Base-by-base conservation (phyloP, 441 rosid species). In the Arabidopsis hybrid region DNA sequence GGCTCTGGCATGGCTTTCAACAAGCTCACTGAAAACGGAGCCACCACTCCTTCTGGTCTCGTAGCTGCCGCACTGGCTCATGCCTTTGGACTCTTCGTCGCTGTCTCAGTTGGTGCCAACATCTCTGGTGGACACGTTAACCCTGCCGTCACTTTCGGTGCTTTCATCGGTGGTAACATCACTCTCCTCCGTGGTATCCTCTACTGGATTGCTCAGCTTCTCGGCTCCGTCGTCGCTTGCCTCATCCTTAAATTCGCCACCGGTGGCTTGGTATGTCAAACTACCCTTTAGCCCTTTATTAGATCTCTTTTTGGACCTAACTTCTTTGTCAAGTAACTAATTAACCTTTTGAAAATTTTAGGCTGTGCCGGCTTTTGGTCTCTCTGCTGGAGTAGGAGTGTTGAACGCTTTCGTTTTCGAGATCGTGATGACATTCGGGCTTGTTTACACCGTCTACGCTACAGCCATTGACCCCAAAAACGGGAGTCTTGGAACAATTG, bases 101-200 rank as follows among this genome's bases (percentile, higher is more conserved):
- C 91, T 1, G 97, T 90, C 60, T 56, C 97, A 0, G 93, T 92
- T 13, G 86, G 84, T 8, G 94, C 92, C 52, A 92, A 92, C 82
- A 92, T 92, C 84, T 92, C 97, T 68, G 96, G 94, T 0, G 97
- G 97, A 56, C 97, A 92, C 66, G 97, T 92, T 66, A 91, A 91
- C 83, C 97, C 97, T 0, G 97, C 95, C 36, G 95, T 91, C 10
- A 91, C 97, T 35, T 92, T 92, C 60, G 97, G 97, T 0, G 95
- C 93, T 71, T 92, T 92, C 59, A 55, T 92, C 2, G 97, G 97
- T 5, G 97, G 97, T 0, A 90, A 92, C 87, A 92, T 92, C 85
- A 83, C 92, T 70, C 90, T 90, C 49, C 81, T 92, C 50, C 94
- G 96, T 21, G 96, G 94, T 35, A 79, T 92, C 58, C 86, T 92